phyloP scores from a whole-genome alignment of 1,284 basidiomycete genomes.

The Malassezia equina region DNA sequence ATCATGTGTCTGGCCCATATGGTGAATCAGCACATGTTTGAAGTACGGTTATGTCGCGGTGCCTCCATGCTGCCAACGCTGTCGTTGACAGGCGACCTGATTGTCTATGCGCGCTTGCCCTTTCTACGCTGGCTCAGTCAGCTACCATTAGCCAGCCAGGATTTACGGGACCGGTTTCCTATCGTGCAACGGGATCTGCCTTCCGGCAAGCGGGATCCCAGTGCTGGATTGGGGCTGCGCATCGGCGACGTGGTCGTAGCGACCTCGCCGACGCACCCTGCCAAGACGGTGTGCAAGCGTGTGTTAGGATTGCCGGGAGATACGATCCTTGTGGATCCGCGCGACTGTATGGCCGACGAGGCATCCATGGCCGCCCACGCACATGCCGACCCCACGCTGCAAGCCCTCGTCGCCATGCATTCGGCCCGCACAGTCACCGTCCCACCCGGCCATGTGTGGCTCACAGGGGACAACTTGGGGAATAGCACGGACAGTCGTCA shows the following conservation, averaged over 20 bases:
- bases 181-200: neutral
- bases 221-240: constrained; percentile 28
- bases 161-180: constrained; percentile 3
- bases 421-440: constrained; percentile 14
- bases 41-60: constrained; percentile 29
- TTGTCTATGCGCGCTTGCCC: constrained; percentile 30
- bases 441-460: constrained; percentile 58
- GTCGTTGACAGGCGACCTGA: constrained; percentile 27
- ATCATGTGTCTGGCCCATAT: constrained; percentile 25
- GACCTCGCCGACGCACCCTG: constrained; percentile 63
- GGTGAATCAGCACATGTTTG: constrained; percentile 29
- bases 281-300: constrained; percentile 72
- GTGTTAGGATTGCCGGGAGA: constrained; percentile 84
- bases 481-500: constrained; percentile 74
- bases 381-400: neutral
- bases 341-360: constrained; percentile 30
- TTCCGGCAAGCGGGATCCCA: constrained; percentile 23
- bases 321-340: constrained; percentile 71
- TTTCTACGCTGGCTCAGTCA: constrained; percentile 13
- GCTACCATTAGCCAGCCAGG: neutral
- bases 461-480: constrained; percentile 76
- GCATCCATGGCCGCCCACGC: neutral
- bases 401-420: neutral
- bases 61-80: constrained; percentile 44
- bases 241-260: constrained; percentile 71